Base-by-base conservation (phyloP, 768 basidiomycete species). In the Cystofilobasidium capitatum region DNA sequence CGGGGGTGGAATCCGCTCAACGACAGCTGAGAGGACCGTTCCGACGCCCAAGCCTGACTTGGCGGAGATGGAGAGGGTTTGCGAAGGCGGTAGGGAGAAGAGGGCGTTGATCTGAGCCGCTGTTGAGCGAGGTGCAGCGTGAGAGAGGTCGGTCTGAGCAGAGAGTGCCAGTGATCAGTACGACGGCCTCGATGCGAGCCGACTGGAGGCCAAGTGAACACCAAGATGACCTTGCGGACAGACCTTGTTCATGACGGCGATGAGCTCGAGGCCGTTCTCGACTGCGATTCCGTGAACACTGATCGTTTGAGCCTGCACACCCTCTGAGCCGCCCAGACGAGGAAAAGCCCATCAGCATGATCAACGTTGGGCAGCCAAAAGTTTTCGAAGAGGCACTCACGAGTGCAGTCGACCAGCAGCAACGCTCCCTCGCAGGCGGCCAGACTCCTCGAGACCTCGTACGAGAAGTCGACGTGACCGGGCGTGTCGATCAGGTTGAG, bases 401-500 rank as follows among this genome's bases (percentile, higher is more conserved):
- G 93, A 62, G 89, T 91, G n/a, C 91, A 90, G 74, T 99, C 96
- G 2, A 98, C 92, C 72, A 97, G 78, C 12, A 83, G 74, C 31
- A 86, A 68, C 4, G 90, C 94, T 12, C 96, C 96, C 79, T 99
- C 89, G 71, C 89, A 96, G 37, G 94, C 91, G 4, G 91, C 86
- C 45, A 98, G 79, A 33, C 89, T 91, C 58, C 96, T 84, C 20
- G 91, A 88, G 39, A 99, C 91, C 77, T 98, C 94, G 86, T 91
- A 96, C 66, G 90, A 84, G 78, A 99, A 99, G 79, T 99, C 96
- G 42, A 97, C 96, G 78, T 99, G 96, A 1, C 96, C 93, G 55
- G 94, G 94, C 0, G 96, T 99, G 77, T 99, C 96, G 72, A 99
- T 91, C 33, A 98, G 80, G 77, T 98, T 98, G 69, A 99, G 81